Evolutionary conservation across 306 rosid species (phyloP).

Genomic region (Arachis hypogaea): DNA sequence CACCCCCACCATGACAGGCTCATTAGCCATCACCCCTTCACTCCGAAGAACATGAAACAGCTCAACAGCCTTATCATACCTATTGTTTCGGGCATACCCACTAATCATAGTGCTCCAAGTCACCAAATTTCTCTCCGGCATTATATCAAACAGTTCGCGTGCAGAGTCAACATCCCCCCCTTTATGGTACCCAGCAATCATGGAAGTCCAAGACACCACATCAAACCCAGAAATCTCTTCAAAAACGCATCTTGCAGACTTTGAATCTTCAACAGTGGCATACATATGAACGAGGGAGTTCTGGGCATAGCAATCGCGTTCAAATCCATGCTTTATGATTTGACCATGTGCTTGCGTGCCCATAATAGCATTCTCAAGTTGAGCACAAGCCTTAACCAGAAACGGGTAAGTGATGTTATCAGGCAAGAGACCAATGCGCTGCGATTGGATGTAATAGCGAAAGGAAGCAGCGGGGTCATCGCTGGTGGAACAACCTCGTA

Average conservation of each 20-base stretch:
- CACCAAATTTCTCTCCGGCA: slow-evolving; percentile 50
- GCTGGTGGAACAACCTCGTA: slow-evolving; percentile 42
- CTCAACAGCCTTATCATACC: slow-evolving; percentile 42
- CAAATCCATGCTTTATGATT: slow-evolving; percentile 43
- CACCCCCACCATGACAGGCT: slow-evolving; percentile 51
- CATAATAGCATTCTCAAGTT: slow-evolving; percentile 36
- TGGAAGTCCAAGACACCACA: slow-evolving; percentile 46
- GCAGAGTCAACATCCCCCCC: slow-evolving; percentile 50
- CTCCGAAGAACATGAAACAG: slow-evolving; percentile 41
- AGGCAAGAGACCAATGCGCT: slow-evolving; percentile 45
- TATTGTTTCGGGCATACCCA: slow-evolving; percentile 43
- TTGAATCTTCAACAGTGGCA: slow-evolving; percentile 39
- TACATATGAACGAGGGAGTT: slow-evolving; percentile 50
- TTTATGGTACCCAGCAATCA: slow-evolving; percentile 43
- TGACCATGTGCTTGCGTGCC: slow-evolving; percentile 48
- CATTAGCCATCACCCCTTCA: slow-evolving; percentile 52
- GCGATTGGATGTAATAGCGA: slow-evolving; percentile 44
- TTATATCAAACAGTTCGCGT: slow-evolving; percentile 44
- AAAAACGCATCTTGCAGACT: slow-evolving; percentile 41
- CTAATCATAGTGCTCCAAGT: slow-evolving; percentile 55
- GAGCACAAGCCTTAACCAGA: slow-evolving; percentile 46
- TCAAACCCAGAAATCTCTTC: slow-evolving; percentile 40
- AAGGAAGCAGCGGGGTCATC: slow-evolving; percentile 40
- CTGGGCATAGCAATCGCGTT: slow-evolving; percentile 40
- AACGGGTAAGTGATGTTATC: slow-evolving; percentile 50